Evolutionary conservation across 495 filamentous ascomycete species (phyloP).

Genomic region (Daldinia concentrica): DNA sequence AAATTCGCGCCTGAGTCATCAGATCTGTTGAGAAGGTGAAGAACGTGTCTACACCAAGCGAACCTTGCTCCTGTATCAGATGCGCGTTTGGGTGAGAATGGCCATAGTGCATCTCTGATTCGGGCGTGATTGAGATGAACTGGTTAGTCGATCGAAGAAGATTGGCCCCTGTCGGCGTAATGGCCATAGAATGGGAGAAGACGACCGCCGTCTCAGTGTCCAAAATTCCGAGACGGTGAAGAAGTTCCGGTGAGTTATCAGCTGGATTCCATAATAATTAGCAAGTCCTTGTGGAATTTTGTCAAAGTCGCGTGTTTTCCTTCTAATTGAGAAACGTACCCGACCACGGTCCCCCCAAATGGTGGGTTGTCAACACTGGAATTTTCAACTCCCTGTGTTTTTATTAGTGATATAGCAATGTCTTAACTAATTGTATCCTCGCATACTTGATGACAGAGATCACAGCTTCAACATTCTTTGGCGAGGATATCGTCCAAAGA

Average conservation of each 20-base stretch:
- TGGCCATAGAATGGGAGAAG: slow-evolving; percentile 52
- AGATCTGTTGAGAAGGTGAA: slow-evolving; percentile 49
- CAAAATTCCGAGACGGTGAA: slow-evolving; percentile 46
- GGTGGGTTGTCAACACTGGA: slow-evolving; percentile 50
- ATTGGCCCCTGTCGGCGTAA: slow-evolving; percentile 42
- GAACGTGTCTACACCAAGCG: slow-evolving; percentile 51
- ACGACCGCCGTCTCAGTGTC: slow-evolving; percentile 52
- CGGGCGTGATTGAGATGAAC: slow-evolving; percentile 53
- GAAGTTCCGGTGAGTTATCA: slow-evolving; percentile 46
- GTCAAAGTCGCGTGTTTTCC: neutral
- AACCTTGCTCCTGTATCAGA: slow-evolving; percentile 48
- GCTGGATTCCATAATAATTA: slow-evolving; percentile 15
- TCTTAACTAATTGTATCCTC: neutral
- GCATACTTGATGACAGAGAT: slow-evolving; percentile 39
- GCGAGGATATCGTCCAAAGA: slow-evolving; percentile 38
- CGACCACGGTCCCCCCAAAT: slow-evolving; percentile 42
- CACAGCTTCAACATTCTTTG: slow-evolving; percentile 42
- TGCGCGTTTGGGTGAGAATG: slow-evolving; percentile 44
- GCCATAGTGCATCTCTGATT: slow-evolving; percentile 54
- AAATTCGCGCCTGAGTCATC: slow-evolving; percentile 51
- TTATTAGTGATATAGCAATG: neutral
- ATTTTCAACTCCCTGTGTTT: slow-evolving; percentile 42
- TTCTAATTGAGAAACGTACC: slow-evolving; percentile 3
- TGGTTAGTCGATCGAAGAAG: slow-evolving; percentile 49
- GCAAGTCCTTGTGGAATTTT: neutral